A percentile compares a stretch with the other conserved stretches of the same genome.
Evolutionary conservation across 164 flowering plant genomes (phyloP).

Genomic region (Tinospora cordifolia): DNA sequence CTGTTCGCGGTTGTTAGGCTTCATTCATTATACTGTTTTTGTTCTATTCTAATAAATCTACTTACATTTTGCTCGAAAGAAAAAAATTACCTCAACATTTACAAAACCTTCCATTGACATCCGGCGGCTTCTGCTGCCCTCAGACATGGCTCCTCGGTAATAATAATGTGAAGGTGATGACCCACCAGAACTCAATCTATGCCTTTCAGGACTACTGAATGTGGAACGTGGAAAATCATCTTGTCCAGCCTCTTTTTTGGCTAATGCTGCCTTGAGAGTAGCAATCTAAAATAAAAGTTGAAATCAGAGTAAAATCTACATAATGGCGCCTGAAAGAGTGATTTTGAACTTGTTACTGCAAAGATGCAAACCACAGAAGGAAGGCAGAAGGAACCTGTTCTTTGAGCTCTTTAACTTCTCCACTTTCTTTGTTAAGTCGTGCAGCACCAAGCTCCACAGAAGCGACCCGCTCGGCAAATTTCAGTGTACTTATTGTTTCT

Average conservation of each 20-base stretch:
- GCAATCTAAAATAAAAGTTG: constrained; percentile 40
- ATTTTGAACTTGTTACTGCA: background rate
- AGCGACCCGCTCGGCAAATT: constrained; percentile 78
- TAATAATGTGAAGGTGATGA: constrained; percentile 34
- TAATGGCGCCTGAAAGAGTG: background rate
- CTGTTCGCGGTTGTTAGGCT: no score
- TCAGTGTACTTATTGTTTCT: constrained; percentile 71
- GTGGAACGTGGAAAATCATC: constrained; percentile 23
- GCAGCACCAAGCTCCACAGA: constrained; percentile 81
- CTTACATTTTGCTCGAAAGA: no score
- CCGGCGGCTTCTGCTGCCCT: constrained; percentile 22
- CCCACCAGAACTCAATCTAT: constrained; percentile 25
- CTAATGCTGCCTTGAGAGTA: constrained; percentile 70
- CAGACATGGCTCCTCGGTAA: constrained; percentile 26
- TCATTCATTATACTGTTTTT: no score
- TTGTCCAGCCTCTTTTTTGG: constrained; percentile 52
- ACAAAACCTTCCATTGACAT: constrained; percentile 44
- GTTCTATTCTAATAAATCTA: no score
- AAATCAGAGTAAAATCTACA: background rate
- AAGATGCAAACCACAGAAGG: background rate
- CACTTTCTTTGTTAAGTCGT: constrained; percentile 47
- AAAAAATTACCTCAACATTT: constrained; percentile 54
- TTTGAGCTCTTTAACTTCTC: constrained; percentile 63
- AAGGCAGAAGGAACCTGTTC: constrained; percentile 46
- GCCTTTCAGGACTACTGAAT: constrained; percentile 45